phyloP scores from a whole-genome alignment of 75 land plant genomes.

The Cupressus sempervirens region DNA sequence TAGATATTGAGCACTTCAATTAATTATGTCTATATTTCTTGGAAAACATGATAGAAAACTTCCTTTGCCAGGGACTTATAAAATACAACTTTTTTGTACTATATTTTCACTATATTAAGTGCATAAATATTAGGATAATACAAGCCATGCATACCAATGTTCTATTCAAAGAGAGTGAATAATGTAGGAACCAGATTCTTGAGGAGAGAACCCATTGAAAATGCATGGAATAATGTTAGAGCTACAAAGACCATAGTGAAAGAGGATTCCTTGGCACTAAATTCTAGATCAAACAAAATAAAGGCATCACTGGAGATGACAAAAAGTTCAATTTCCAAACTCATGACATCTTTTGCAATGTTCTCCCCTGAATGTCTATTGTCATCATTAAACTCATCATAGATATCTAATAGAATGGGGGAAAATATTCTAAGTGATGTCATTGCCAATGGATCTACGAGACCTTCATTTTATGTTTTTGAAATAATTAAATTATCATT shows the following conservation, averaged over 20 bases:
- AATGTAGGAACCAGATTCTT: conserved; percentile 56
- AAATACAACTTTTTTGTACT: too few species aligned
- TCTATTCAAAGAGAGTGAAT: conserved; percentile 28
- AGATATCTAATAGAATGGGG: background rate
- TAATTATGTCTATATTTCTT: too few species aligned
- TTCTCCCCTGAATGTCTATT: background rate
- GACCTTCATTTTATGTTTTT: conserved; percentile 6
- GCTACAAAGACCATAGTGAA: conserved; percentile 84
- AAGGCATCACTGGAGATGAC: background rate
- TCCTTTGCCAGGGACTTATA: too few species aligned
- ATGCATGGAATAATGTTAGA: conserved; percentile 59
- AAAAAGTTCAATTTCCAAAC: background rate
- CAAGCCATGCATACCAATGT: too few species aligned
- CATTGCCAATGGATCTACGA: background rate
- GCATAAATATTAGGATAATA: too few species aligned
- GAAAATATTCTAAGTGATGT: background rate
- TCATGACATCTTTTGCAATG: conserved; percentile 4
- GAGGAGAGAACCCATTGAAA: conserved; percentile 82
- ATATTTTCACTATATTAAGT: too few species aligned
- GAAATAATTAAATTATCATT: background rate
- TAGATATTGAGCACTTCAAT: too few species aligned
- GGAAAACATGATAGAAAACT: too few species aligned
- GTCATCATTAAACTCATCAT: background rate
- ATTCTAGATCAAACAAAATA: background rate
- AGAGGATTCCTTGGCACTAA: conserved; percentile 31